Evolutionary conservation across 331 rosid species (phyloP), one percentile per base, ranked within the genome.

Genomic region (Prunus yedoensis): DNA sequence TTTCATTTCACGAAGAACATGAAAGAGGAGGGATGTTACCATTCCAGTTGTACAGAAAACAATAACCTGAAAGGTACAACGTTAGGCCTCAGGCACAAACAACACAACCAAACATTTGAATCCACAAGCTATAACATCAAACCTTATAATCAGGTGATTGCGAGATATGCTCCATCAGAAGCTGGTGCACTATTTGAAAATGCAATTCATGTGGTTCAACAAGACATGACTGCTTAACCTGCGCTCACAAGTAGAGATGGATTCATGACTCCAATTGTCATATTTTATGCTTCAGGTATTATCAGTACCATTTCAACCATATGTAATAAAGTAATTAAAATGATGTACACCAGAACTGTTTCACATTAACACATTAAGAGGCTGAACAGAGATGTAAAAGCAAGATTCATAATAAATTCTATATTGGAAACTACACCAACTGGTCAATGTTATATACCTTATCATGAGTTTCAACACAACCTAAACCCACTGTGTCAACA

Each of bases 401-500:
- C 14, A 58, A 8, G 12, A 54, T 43, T 28, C 11, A 68, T 11
- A 43, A 68, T n/a, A 57, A 16, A 10, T 61, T 20, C 21, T 62
- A 2, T 70, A 8, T 16, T 17, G 57, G 52, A 65, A 15, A 18
- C 17, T 28, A 50, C 66, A 18, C 32, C 70, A 67, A 32, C 62
- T 65, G 38, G 78, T 74, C 57, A 56, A 16, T 49, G 35, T 64
- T 77, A 75, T 78, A 74, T 87, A 89, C 97, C 96, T 90, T 79
- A 70, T 78, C 73, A 58, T 91, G 95, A 84, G 97, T 94, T 81
- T 94, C 96, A 62, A 89, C 91, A 66, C 78, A 83, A 60, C 93
- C 96, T 52, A 89, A 82, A 68, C 97, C 99, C 77, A 92, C 90
- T 15, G 97, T 92, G 80, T 94, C 97, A 77, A 94, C 74, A 78